Evolutionary conservation across 2,329 filamentous ascomycete species (phyloP), one percentile per base, ranked within the genome.

Genomic region (Chaetomium olivaceum): DNA sequence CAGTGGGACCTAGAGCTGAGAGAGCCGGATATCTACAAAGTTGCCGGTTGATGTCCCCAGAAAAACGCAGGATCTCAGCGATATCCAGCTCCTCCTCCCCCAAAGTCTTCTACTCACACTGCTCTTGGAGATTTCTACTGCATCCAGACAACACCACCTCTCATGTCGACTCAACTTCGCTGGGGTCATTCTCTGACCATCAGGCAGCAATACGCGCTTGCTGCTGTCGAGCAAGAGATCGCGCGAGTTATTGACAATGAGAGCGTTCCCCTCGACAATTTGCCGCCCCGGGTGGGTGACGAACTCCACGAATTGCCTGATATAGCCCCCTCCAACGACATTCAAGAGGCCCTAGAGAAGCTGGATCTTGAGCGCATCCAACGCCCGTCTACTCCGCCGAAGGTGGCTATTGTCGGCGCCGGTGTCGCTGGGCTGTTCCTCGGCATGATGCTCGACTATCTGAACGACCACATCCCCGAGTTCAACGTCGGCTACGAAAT

Each of bases 401-500:
- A 50, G 46, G 46, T 50, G 46, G 46, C 46, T 23, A 50, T 50
- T 50, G 46, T 50, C 46, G 46, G 46, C 46, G 46, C 46, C 46
- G 46, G 46, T 50, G 46, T 50, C 46, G 46, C 46, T 50, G 46
- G 46, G 46, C 46, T 50, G 46, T 50, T 50, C 46, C 46, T 50
- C 46, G 46, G 46, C 46, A 50, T 50, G 46, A 50, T 50, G 46
- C 46, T 50, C 46, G 46, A 50, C 46, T 50, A 50, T 50, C 46
- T 50, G 46, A 50, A 50, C 46, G 46, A 50, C 19, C 46, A 50
- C 16, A 50, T 50, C 46, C 46, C 46, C 46, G 21, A 50, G 46
- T 50, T 50, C 16, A 50, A 50, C 46, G 19, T 50, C 46, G 46
- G 21, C 46, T 50, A 50, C 46, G 46, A 50, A 50, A 50, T 50